A percentile compares a stretch with the other conserved stretches of the same genome.
Evolutionary conservation across 257 asterid species (phyloP).

Genomic region (Lithospermum erythrorhizon): DNA sequence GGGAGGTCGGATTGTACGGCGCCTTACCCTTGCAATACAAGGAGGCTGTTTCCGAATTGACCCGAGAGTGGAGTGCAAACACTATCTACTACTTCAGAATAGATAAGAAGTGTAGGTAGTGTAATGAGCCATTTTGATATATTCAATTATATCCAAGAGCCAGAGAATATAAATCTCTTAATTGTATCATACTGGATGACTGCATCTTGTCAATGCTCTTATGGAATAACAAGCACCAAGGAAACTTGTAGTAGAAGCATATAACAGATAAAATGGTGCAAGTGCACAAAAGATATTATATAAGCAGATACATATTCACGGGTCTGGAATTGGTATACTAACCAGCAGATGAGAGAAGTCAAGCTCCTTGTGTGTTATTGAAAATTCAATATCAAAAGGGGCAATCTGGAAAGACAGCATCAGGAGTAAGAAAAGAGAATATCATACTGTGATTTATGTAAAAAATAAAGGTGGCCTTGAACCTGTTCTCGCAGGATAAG

Average conservation of each 20-base stretch:
- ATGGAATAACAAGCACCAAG: too few relatives aligned
- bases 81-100: too few relatives aligned
- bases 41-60: too few relatives aligned
- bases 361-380: slow-evolving; percentile 96
- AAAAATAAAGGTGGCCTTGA: slow-evolving; percentile 14
- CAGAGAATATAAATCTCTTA: too few relatives aligned
- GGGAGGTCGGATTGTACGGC: too few relatives aligned
- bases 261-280: not conserved
- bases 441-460: not conserved
- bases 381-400: slow-evolving; percentile 94
- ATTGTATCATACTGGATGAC: not conserved
- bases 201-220: not conserved
- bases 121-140: too few relatives aligned
- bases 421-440: slow-evolving; percentile 18
- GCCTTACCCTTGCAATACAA: too few relatives aligned
- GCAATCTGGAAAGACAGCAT: slow-evolving; percentile 63
- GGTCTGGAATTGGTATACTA: slow-evolving; percentile 15
- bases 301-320: not conserved
- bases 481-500: slow-evolving; percentile 98
- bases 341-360: slow-evolving; percentile 99
- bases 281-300: not conserved
- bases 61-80: too few relatives aligned
- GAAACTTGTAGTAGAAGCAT: too few relatives aligned
- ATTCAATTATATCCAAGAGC: too few relatives aligned
- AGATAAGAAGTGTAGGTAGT: too few relatives aligned